phyloP scores from a whole-genome alignment of 805 yeast genomes.

The Saturnispora gosingensis region DNA sequence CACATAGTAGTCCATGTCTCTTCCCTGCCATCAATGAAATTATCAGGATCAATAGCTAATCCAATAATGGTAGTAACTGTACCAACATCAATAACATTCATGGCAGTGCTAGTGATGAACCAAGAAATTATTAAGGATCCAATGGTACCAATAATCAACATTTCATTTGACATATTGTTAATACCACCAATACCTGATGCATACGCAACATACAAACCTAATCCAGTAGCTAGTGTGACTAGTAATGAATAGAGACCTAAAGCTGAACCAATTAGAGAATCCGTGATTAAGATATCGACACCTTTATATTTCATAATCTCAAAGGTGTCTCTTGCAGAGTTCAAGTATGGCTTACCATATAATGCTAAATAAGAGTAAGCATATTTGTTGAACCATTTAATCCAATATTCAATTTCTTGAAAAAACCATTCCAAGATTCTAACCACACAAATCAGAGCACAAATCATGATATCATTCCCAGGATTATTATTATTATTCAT shows the following conservation, averaged over 20 bases:
- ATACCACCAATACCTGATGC: neutral
- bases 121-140: slow-evolving; percentile 51
- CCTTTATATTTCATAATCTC: slow-evolving; percentile 71
- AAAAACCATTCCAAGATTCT: slow-evolving; percentile 63
- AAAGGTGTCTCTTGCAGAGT: slow-evolving; percentile 77
- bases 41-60: slow-evolving; percentile 76
- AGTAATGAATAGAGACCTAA: slow-evolving; percentile 67
- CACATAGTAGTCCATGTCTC: slow-evolving; percentile 28
- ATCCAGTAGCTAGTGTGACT: slow-evolving; percentile 40
- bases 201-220: slow-evolving; percentile 4
- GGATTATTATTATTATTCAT: slow-evolving; percentile 35
- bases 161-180: slow-evolving; percentile 20
- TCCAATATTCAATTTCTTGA: slow-evolving; percentile 30
- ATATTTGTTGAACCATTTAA: slow-evolving; percentile 80
- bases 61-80: slow-evolving; percentile 78
- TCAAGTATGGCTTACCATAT: slow-evolving; percentile 70
- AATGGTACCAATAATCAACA: slow-evolving; percentile 21
- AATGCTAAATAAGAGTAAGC: slow-evolving; percentile 83
- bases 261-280: slow-evolving; percentile 72
- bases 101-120: slow-evolving; percentile 65
- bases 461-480: slow-evolving; percentile 42
- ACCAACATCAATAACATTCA: slow-evolving; percentile 72
- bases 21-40: slow-evolving; percentile 55
- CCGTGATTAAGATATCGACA: slow-evolving; percentile 75
- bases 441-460: slow-evolving; percentile 34